Conservation (phyloP, 2,329 filamentous ascomycete genomes). For the Gaeumannomyces tritici region DNA sequence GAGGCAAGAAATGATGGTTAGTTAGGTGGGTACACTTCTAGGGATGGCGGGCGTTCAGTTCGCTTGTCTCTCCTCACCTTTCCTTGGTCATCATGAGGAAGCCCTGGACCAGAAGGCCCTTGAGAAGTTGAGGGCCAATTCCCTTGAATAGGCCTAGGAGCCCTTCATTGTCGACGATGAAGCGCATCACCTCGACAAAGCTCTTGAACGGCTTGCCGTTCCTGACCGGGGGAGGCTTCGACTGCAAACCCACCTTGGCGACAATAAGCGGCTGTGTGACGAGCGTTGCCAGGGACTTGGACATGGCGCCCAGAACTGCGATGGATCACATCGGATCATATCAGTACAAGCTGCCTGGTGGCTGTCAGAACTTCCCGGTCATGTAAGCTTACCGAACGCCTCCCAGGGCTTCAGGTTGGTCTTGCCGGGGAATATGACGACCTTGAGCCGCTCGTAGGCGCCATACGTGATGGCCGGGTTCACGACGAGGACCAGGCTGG, state of each 20-base stretch:
- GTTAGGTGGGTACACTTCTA: not conserved
- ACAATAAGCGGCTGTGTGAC: constrained; percentile 93
- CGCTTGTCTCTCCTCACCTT: constrained; percentile 45
- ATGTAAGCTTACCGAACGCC: constrained; percentile 67
- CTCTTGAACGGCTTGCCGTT: constrained; percentile 88
- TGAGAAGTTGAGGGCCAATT: constrained; percentile 86
- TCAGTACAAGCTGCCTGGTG: not conserved
- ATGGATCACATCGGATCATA: not conserved
- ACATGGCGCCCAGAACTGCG: constrained; percentile 80
- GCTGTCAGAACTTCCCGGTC: not conserved
- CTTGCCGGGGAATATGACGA: constrained; percentile 68
- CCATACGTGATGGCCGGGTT: constrained; percentile 98
- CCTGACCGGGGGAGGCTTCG: constrained; percentile 73
- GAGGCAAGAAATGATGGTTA: not conserved
- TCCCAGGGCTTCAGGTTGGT: constrained; percentile 70
- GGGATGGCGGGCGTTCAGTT: constrained; percentile 7
- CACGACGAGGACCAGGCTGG: constrained; percentile 87
- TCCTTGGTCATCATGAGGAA: constrained; percentile 99
- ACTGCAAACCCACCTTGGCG: constrained; percentile 93
- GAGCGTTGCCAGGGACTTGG: constrained; percentile 86
- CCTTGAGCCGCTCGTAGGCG: constrained; percentile 82
- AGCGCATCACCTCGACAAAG: constrained; percentile 90
- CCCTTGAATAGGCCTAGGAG: constrained; percentile 85
- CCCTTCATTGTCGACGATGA: constrained; percentile 86
- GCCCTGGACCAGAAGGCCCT: constrained; percentile 88